Base-by-base conservation (phyloP, 352 stramenopile species). In the Phytophthora melonis region DNA sequence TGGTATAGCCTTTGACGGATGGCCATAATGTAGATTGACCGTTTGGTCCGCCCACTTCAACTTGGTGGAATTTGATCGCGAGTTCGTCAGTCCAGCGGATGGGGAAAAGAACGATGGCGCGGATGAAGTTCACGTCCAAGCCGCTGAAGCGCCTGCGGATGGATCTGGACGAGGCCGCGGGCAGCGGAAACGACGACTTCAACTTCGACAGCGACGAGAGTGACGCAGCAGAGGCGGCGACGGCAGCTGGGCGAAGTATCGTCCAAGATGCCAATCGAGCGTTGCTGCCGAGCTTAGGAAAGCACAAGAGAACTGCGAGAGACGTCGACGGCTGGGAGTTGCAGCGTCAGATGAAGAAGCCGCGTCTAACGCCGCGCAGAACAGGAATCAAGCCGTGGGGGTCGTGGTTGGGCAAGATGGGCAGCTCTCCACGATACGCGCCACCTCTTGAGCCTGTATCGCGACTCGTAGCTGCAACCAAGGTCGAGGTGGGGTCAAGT, bases 41-140 rank as follows among this genome's bases (percentile, higher is more conserved):
- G 16, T 4, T 50, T 19, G 13, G 5, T 10, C 5, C 4, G 7
- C 43, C 8, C 43, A 50, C 43, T 50, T 50, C 43, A 50, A 23
- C 43, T 50, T 50, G 43, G 21, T 50, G 43, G 0, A 7, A 50
- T 11, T 11, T 9, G 43, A 50, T 21, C 43, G 18, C 5, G 16
- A 16, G n/a, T 50, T 21, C 1, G 23, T 5, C 16, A 16, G 43
- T 50, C 14, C 18, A 3, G 1, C 41, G 14, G 19, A 49, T 21
- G 43, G 43, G 43, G 8, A n/a, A 50, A 50, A 50, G 36, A 18
- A 11, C 43, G 43, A 73, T 73, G 66, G 58, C 58, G 41, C 66
- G 66, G 16, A 6, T 62, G 6, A 73, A 59, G 50, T 67, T 63
- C 39, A 58, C 27, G 39, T 63, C 58, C n/a, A 73, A 73, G 59